These are phyloP conservation scores for Boletus barrowsii DNA, from an alignment of 768 basidiomycete species.

Conservation along the genomic window DNA sequence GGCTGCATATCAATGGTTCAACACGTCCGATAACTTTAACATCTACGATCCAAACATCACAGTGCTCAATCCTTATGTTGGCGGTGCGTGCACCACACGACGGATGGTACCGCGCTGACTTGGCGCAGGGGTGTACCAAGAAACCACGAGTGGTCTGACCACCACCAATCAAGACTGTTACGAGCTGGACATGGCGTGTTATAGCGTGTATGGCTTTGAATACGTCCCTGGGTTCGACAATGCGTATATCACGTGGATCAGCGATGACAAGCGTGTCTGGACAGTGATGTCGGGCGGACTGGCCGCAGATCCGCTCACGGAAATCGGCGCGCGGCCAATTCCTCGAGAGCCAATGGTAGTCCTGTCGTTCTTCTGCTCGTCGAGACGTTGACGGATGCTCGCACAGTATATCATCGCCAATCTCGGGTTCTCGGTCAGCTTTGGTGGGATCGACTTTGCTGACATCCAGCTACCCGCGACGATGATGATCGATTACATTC, in stretches of 20 bases:
- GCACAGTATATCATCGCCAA: conserved; percentile 66
- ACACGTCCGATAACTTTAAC: conserved; percentile 31
- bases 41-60: conserved; percentile 39
- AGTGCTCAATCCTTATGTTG: conserved; percentile 42
- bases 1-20: conserved; percentile 44
- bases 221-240: conserved; percentile 49
- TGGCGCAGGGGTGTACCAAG: conserved; percentile 34
- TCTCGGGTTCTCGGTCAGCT: conserved; percentile 65
- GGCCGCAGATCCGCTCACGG: conserved; percentile 45
- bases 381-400: not conserved
- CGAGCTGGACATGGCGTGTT: conserved; percentile 38
- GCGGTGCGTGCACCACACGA: conserved; percentile 30
- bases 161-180: conserved; percentile 45
- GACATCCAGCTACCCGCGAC: conserved; percentile 51
- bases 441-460: conserved; percentile 62
- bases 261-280: conserved; percentile 52
- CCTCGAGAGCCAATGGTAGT: conserved; percentile 67
- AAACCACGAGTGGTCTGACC: conserved; percentile 37
- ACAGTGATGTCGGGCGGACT: conserved; percentile 50
- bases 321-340: conserved; percentile 58
- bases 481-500: conserved; percentile 79
- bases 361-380: not conserved
- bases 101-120: conserved; percentile 3
- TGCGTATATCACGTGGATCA: conserved; percentile 71
- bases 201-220: conserved; percentile 52